Evolutionary conservation across 495 filamentous ascomycete genomes (phyloP), one percentile per base, ranked within the genome.

Genomic region (Podospora fimiseda): DNA sequence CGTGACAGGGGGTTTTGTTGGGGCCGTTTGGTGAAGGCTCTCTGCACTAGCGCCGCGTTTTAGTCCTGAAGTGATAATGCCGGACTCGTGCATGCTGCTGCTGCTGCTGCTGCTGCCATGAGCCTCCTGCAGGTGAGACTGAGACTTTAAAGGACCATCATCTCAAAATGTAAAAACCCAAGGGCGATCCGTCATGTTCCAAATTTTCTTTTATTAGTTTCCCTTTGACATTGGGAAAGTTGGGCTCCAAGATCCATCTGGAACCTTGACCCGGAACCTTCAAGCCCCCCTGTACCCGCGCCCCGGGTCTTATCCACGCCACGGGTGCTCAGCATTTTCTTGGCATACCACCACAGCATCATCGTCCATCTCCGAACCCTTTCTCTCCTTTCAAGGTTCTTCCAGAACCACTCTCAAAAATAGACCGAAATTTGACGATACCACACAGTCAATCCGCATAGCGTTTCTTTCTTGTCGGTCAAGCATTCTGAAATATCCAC

Each of bases 1-100:
- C n/a, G 18, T 50, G 47, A 33, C 27, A 48, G 44, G 52, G 41
- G 48, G 49, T 43, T 49, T 57, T 57, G 55, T 57, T 57, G 55
- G 48, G 30, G 30, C 43, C 52, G 43, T 50, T 50, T 53, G 49
- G 39, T 55, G 53, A 50, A 43, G 19, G 19, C 15, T 41, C 42
- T 39, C 51, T 37, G 18, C 39, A 33, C 52, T 53, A 51, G 45
- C 45, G 56, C 56, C 52, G 46, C 21, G 46, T 46, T 54, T 53
- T 59, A 51, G 51, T 44, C 48, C 33, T 36, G 38, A 6, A 48
- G 36, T 49, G 56, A 43, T 47, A 38, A 27, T 50, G 42, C 48
- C 23, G 40, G 48, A 48, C 46, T 30, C 39, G 19, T 39, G 48
- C 43, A 22, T n/a, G 38, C 42, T 22, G 30, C 39, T 47, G 51